Percentiles rank a stretch among this genome's conserved stretches.
Conservation (phyloP, 2,329 filamentous ascomycete genomes). For the Calonectria ilicicola region DNA sequence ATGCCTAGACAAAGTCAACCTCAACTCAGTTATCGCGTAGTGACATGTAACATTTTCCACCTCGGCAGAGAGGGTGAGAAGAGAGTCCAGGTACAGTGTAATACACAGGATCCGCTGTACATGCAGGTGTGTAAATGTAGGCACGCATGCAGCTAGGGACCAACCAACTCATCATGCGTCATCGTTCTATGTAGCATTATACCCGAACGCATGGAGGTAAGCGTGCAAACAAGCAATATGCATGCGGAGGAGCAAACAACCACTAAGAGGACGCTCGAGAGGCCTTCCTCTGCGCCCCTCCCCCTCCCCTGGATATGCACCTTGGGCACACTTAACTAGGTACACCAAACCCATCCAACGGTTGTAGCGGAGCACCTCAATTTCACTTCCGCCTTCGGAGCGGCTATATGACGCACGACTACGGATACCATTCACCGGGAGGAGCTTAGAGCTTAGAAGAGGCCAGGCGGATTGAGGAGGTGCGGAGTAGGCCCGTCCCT, state of each 20-base stretch:
- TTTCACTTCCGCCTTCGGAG: conserved; percentile 6
- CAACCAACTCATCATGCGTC: conserved; percentile 4
- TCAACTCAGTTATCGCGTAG: not conserved
- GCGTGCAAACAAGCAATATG: conserved; percentile 1
- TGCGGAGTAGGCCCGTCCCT: conserved; percentile 3
- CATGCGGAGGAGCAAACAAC: not conserved
- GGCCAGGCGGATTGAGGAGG: not conserved
- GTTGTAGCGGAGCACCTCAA: not conserved
- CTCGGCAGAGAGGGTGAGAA: too few species aligned
- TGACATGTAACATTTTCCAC: conserved; percentile 2
- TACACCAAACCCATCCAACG: conserved; percentile 1
- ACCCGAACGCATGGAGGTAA: not conserved
- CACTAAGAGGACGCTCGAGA: not conserved
- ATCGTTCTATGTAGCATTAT: not conserved
- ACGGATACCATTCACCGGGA: not conserved
- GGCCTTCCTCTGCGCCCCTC: not conserved
- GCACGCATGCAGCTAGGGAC: not conserved
- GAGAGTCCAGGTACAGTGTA: not conserved
- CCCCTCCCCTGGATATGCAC: not conserved
- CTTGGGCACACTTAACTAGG: not conserved
- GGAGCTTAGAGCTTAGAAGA: conserved; percentile 1
- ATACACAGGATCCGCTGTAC: not conserved
- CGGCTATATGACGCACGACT: conserved; percentile 2
- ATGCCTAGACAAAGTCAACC: not conserved
- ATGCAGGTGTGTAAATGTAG: not conserved